Evolutionary conservation across 2,329 filamentous ascomycete species (phyloP), one percentile per base, ranked within the genome.

Genomic region (Clarireedia homoeocarpa): DNA sequence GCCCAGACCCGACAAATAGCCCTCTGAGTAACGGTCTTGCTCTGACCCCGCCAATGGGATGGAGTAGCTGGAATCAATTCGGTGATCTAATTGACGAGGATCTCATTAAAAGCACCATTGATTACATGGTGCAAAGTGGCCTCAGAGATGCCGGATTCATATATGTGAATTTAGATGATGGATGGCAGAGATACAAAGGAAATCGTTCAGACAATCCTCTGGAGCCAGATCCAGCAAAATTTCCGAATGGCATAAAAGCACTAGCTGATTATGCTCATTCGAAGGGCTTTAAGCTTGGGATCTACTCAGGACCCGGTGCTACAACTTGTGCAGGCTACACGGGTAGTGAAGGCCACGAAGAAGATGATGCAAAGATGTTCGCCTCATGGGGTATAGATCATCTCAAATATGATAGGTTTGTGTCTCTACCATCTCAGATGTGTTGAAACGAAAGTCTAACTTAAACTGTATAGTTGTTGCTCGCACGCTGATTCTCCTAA

Each of bases 351-450:
- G 81, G 77, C 0, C 76, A 78, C 59, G 82, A 86, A 60, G 69
- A 73, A 1, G 69, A 80, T 15, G 83, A 86, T 66, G 83, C 82
- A 2, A 67, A 74, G 46, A 76, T 77, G 0, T 84, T 80, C 64
- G 77, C 78, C 1, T 71, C 73, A 24, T 84, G 81, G 81, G 79
- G 77, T 1, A 73, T 84, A 53, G 80, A 83, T 63, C 83, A 81
- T 58, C 66, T 81, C 15, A 82, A 82, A 68, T 81, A 80, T 61
- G 80, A 83, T 63, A 82, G 81, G 65, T 7, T 30, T 46, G 1
- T 24, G 3, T 4, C 5, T 7, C 12, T 17, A 6, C 2, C 7
- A 14, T 26, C 36, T 14, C 10, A 3, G 12, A 9, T 30, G 27
- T 10, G 27, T 4, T 2, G 10, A 30, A 9, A 30, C 6, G 9